These are phyloP conservation scores for Tolypocladium cylindrosporum DNA, from an alignment of 2,329 filamentous ascomycete genomes.

Conservation along the genomic window DNA sequence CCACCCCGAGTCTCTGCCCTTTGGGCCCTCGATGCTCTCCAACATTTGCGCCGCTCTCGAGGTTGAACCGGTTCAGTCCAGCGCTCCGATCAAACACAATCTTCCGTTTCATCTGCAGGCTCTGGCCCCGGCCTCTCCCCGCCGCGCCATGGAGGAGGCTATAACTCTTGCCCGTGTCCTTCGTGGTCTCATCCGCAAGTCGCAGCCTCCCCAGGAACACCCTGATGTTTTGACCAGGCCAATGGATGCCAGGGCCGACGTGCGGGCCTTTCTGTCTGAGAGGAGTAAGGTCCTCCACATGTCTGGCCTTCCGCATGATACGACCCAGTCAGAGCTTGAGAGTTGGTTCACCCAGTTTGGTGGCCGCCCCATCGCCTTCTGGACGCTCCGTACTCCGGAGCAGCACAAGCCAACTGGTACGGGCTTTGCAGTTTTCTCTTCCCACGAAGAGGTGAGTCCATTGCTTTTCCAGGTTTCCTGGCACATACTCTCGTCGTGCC, in stretches of 20 bases:
- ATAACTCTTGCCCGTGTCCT: slow-evolving; percentile 89
- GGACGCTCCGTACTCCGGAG: slow-evolving; percentile 94
- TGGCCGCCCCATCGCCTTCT: slow-evolving; percentile 95
- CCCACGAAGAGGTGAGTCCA: slow-evolving; percentile 84
- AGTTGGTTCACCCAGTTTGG: slow-evolving; percentile 99
- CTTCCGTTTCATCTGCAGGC: slow-evolving; percentile 96
- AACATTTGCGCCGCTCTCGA: slow-evolving; percentile 98
- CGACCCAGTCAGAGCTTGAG: slow-evolving; percentile 95
- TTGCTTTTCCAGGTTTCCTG: neutral
- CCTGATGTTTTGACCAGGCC: slow-evolving; percentile 89
- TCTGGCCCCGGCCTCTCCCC: slow-evolving; percentile 85
- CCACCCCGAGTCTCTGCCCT: slow-evolving; percentile 93
- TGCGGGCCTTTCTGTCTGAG: slow-evolving; percentile 90
- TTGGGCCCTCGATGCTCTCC: slow-evolving; percentile 86
- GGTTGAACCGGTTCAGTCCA: slow-evolving; percentile 94
- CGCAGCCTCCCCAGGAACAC: slow-evolving; percentile 85
- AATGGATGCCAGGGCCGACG: slow-evolving; percentile 94
- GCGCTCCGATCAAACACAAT: slow-evolving; percentile 97
- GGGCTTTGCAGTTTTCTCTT: slow-evolving; percentile 96
- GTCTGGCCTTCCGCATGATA: slow-evolving; percentile 94
- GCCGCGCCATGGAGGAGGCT: slow-evolving; percentile 94
- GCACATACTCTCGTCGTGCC: neutral
- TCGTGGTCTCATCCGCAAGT: slow-evolving; percentile 88
- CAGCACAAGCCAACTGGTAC: slow-evolving; percentile 99
- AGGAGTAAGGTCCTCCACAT: slow-evolving; percentile 97